A percentile compares a stretch with the other conserved stretches of the same genome.
These are phyloP conservation scores for Cnidoscolus chayamansa DNA, from an alignment of 441 rosid genomes.

Conservation along the genomic window DNA sequence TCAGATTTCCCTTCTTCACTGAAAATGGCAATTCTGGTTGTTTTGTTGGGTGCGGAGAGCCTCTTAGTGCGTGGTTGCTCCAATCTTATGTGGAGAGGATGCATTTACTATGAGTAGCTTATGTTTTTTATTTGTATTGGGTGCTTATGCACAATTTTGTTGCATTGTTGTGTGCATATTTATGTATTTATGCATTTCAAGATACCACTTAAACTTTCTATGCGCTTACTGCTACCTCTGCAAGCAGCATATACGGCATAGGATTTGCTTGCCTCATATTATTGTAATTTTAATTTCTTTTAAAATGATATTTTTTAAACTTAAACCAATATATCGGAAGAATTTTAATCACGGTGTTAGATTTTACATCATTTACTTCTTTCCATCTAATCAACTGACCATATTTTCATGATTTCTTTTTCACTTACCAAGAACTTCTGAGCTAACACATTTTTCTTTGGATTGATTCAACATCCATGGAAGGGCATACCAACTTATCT, in stretches of 20 bases:
- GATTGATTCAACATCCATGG: no score
- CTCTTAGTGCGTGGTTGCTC: slow-evolving; percentile 66
- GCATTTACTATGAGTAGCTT: slow-evolving; percentile 61
- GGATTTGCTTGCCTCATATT: background rate
- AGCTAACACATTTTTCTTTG: no score
- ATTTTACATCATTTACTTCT: no score
- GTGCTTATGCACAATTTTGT: slow-evolving; percentile 28
- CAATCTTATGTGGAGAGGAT: slow-evolving; percentile 82
- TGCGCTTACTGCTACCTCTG: no score
- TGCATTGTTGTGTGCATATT: background rate
- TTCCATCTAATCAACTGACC: no score
- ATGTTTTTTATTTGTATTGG: background rate
- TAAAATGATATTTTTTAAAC: no score
- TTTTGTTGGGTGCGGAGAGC: slow-evolving; percentile 79
- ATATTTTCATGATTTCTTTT: no score
- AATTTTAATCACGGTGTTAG: no score
- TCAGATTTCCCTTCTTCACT: slow-evolving; percentile 73
- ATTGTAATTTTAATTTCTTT: no score
- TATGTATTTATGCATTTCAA: background rate
- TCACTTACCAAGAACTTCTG: no score
- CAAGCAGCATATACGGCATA: background rate
- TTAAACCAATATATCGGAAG: no score
- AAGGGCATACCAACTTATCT: no score
- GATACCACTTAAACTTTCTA: background rate
- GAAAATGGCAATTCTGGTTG: slow-evolving; percentile 88